A percentile compares a stretch with the other conserved stretches of the same genome.
Conservation (phyloP, 768 basidiomycete genomes). For the Mycena olivaceomarginata region DNA sequence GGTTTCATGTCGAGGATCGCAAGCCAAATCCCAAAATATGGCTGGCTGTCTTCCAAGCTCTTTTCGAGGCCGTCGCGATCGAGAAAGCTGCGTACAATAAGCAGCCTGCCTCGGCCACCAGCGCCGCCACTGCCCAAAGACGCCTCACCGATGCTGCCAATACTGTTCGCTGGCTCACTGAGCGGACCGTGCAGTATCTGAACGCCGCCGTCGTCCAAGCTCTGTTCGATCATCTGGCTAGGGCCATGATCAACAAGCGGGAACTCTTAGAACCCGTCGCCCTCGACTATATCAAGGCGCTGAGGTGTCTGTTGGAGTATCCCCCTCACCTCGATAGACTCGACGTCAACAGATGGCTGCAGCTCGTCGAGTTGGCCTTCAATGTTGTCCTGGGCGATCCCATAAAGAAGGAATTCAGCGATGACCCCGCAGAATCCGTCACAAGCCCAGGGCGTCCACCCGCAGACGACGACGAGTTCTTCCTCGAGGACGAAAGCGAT, state of each 20-base stretch:
- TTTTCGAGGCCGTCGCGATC: constrained; percentile 78
- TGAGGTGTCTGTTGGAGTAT: constrained; percentile 79
- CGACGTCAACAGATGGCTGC: constrained; percentile 78
- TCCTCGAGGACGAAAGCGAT: constrained; percentile 42
- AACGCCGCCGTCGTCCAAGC: constrained; percentile 73
- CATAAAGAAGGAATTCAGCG: constrained; percentile 56
- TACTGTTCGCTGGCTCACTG: constrained; percentile 83
- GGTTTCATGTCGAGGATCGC: constrained; percentile 62
- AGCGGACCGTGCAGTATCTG: constrained; percentile 74
- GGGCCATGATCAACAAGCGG: constrained; percentile 72
- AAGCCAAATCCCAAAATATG: constrained; percentile 66
- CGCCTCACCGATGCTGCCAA: constrained; percentile 82
- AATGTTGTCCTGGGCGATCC: constrained; percentile 84
- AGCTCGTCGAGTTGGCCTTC: constrained; percentile 82
- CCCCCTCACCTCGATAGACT: constrained; percentile 88
- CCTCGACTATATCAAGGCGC: constrained; percentile 87
- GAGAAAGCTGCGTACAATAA: constrained; percentile 75
- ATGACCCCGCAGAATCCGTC: constrained; percentile 47
- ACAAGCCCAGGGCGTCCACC: constrained; percentile 44
- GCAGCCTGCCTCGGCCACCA: constrained; percentile 53
- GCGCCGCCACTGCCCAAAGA: constrained; percentile 67
- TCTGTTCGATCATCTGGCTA: constrained; percentile 79
- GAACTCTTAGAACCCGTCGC: constrained; percentile 79
- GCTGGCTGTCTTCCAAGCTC: constrained; percentile 81
- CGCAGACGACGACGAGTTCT: constrained; percentile 55